Conservation (phyloP, 1,139 yeast genomes). For the Hansenula sp. region DNA sequence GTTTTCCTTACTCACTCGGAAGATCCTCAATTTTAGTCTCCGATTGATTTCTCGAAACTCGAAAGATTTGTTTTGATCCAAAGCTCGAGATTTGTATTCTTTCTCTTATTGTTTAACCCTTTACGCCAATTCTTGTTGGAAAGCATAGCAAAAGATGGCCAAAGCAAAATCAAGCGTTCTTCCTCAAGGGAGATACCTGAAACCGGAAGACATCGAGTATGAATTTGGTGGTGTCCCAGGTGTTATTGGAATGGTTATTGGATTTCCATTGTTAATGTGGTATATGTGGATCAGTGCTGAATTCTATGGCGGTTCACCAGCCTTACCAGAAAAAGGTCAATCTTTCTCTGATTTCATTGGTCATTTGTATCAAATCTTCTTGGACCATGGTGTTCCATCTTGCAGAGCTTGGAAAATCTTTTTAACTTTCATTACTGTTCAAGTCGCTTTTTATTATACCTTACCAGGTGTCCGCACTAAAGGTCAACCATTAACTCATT, state of each 20-base stretch:
- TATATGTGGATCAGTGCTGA: slow-evolving; percentile 93
- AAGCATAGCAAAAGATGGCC: background rate
- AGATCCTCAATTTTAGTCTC: too few species aligned
- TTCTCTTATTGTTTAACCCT: background rate
- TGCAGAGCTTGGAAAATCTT: slow-evolving; percentile 65
- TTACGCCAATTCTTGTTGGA: background rate
- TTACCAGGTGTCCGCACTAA: slow-evolving; percentile 94
- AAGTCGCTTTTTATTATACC: slow-evolving; percentile 73
- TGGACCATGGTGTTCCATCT: slow-evolving; percentile 67
- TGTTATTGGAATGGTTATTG: slow-evolving; percentile 86
- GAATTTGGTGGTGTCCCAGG: slow-evolving; percentile 97
- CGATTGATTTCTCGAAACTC: too few species aligned
- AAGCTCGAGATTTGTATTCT: too few species aligned
- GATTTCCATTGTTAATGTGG: slow-evolving; percentile 92
- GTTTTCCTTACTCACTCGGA: too few species aligned
- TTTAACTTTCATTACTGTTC: slow-evolving; percentile 64
- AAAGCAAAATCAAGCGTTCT: background rate
- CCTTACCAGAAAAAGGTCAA: slow-evolving; percentile 64
- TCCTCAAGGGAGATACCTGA: slow-evolving; percentile 29
- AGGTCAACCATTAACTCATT: slow-evolving; percentile 87
- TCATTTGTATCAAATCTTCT: slow-evolving; percentile 37
- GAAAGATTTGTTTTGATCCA: too few species aligned
- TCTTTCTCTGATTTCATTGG: slow-evolving; percentile 49
- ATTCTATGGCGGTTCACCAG: slow-evolving; percentile 70
- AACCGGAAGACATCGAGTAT: slow-evolving; percentile 49